Evolutionary conservation across 441 rosid genomes (phyloP).

Genomic region (Brassica hybrid): DNA sequence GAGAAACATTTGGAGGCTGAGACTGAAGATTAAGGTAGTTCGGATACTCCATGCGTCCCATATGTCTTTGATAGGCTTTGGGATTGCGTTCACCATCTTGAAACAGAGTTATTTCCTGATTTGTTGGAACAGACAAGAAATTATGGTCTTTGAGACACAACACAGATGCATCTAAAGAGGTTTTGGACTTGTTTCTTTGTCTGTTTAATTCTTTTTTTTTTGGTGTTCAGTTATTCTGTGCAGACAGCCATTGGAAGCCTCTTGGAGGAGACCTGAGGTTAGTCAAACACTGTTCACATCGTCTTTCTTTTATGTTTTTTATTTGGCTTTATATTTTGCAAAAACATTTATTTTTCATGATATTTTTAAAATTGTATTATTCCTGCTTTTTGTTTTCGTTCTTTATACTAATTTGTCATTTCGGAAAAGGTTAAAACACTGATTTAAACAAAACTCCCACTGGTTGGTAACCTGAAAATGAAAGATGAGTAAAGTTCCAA

Average conservation of each 20-base stretch:
- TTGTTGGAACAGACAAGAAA: neutral
- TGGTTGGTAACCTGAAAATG: neutral
- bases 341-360: neutral
- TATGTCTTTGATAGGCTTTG: slow-evolving; percentile 20
- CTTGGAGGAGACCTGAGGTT: slow-evolving; percentile 5
- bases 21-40: slow-evolving; percentile 52
- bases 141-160: slow-evolving; percentile 11
- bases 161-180: slow-evolving; percentile 14
- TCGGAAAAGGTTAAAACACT: neutral
- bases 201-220: neutral
- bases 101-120: slow-evolving; percentile 2
- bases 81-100: slow-evolving; percentile 40
- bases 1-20: slow-evolving; percentile 50
- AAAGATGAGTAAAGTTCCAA: neutral
- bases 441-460: neutral
- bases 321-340: slow-evolving; percentile 1
- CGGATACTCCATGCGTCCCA: slow-evolving; percentile 55
- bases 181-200: neutral
- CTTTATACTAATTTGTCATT: neutral
- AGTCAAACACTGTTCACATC: neutral
- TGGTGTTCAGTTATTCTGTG: neutral
- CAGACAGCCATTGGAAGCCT: slow-evolving; percentile 11
- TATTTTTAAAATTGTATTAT: neutral
- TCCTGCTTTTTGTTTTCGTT: neutral
- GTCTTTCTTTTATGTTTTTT: neutral